phyloP scores from a whole-genome alignment of 305 asterid species.

The Fraxinus dipetala region DNA sequence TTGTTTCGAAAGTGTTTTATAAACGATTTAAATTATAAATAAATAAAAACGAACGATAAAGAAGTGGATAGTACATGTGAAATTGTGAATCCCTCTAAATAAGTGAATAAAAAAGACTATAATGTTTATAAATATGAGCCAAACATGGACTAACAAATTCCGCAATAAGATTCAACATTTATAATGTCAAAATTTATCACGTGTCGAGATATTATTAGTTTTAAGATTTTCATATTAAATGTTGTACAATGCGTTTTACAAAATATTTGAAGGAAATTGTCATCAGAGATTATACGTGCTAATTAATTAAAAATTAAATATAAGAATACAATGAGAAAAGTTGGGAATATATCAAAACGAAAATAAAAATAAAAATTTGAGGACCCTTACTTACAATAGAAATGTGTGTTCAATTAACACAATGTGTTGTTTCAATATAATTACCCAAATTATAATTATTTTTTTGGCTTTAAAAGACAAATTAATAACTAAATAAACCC shows the following conservation, averaged over 20 bases:
- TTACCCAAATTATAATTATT: not conserved
- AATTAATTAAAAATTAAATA: too few relatives aligned
- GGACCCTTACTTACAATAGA: not conserved
- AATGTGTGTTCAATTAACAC: not conserved
- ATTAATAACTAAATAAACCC: not conserved
- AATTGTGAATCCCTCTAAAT: not conserved
- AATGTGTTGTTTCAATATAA: not conserved
- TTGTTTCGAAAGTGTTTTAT: not conserved
- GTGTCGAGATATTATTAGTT: not conserved
- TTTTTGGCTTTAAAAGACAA: not conserved
- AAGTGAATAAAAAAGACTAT: too few relatives aligned
- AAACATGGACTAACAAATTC: not conserved
- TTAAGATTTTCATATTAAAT: too few relatives aligned
- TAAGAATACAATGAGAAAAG: not conserved
- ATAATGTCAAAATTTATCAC: not conserved
- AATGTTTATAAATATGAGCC: not conserved
- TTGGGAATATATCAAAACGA: not conserved
- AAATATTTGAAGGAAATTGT: not conserved
- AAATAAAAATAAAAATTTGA: too few relatives aligned
- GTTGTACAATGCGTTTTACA: not conserved
- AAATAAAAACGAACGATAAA: not conserved
- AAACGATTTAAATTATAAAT: too few relatives aligned
- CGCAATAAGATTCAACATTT: too few relatives aligned
- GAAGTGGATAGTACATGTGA: not conserved
- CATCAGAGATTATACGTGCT: not conserved